phyloP scores from a whole-genome alignment of 2,329 filamentous ascomycete species.

The Aspergillus terreus region DNA sequence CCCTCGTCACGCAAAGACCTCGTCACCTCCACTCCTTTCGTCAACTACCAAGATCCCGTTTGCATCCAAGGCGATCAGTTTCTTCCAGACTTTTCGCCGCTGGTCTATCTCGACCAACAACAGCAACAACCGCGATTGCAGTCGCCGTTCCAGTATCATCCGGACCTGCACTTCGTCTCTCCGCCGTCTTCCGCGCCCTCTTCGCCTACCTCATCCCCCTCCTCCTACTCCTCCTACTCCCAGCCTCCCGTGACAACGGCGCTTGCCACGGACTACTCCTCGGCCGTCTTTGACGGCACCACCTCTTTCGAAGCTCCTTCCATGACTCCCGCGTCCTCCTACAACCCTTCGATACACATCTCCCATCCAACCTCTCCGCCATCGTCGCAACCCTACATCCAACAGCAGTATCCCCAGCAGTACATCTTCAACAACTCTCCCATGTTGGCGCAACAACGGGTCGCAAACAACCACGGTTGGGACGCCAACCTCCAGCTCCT shows the following conservation, averaged over 20 bases:
- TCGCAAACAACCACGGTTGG: slow-evolving; percentile 33
- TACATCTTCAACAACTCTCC: slow-evolving; percentile 25
- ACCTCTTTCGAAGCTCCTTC: slow-evolving; percentile 35
- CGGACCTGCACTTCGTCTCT: slow-evolving; percentile 28
- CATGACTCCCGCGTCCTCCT: slow-evolving; percentile 38
- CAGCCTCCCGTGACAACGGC: slow-evolving; percentile 26
- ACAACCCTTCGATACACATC: slow-evolving; percentile 34
- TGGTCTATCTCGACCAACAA: slow-evolving; percentile 22
- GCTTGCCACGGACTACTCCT: slow-evolving; percentile 21
- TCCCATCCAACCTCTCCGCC: slow-evolving; percentile 30
- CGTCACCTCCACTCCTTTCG: slow-evolving; percentile 28
- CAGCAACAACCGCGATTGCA: slow-evolving; percentile 26
- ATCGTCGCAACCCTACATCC: slow-evolving; percentile 21
- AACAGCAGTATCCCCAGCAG: slow-evolving; percentile 25
- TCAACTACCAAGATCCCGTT: slow-evolving; percentile 29
- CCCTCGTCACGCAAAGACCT: slow-evolving; percentile 40
- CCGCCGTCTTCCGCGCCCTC: slow-evolving; percentile 36
- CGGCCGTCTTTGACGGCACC: slow-evolving; percentile 21
- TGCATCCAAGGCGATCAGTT: slow-evolving; percentile 39
- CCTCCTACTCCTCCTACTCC: slow-evolving; percentile 31
- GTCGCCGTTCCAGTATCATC: slow-evolving; percentile 32
- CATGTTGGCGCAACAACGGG: slow-evolving; percentile 40
- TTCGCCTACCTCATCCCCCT: slow-evolving; percentile 31
- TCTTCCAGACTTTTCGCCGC: slow-evolving; percentile 27
- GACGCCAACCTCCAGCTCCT: slow-evolving; percentile 34